A percentile compares a stretch with the other conserved stretches of the same genome.
These are phyloP conservation scores for Kluyveromyces lactis DNA, from an alignment of 805 yeast genomes.

Conservation along the genomic window DNA sequence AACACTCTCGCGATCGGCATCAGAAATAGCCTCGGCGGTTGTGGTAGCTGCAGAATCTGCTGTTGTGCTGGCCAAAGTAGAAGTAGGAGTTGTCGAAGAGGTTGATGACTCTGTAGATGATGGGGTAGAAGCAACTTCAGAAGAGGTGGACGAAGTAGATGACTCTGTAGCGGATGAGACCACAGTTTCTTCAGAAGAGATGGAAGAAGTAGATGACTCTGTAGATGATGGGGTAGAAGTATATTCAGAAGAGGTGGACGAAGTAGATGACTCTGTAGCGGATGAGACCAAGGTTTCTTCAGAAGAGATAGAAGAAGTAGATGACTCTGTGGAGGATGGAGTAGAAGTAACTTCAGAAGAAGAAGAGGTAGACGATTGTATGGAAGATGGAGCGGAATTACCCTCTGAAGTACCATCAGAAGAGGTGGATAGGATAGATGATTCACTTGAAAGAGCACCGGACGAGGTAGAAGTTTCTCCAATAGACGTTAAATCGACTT, in stretches of 20 bases:
- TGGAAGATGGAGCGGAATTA: slow-evolving; percentile 7
- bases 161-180: slow-evolving; percentile 6
- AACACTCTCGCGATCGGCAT: slow-evolving; percentile 22
- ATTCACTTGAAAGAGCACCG: background rate
- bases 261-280: slow-evolving; percentile 7
- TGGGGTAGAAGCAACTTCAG: slow-evolving; percentile 4
- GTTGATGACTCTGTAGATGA: slow-evolving; percentile 5
- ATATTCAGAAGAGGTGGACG: slow-evolving; percentile 5
- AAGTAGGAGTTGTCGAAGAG: slow-evolving; percentile 17
- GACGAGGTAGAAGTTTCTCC: slow-evolving; percentile 2
- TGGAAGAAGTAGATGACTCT: slow-evolving; percentile 10
- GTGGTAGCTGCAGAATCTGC: slow-evolving; percentile 10
- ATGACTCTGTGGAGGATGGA: slow-evolving; percentile 4
- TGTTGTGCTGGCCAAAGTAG: slow-evolving; percentile 14
- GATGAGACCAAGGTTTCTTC: too few relatives aligned
- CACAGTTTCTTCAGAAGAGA: too few relatives aligned
- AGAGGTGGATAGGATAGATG: slow-evolving; percentile 15
- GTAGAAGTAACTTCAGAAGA: slow-evolving; percentile 4
- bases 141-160: slow-evolving; percentile 8
- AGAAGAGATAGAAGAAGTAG: slow-evolving; percentile 16
- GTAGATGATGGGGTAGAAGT: background rate
- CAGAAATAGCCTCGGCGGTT: slow-evolving; percentile 14
- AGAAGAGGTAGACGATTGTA: slow-evolving; percentile 6
- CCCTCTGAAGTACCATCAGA: too few relatives aligned
- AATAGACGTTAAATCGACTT: background rate